Base-by-base conservation (phyloP, 129 eudicot species). In the Centaurea solstitialis region DNA sequence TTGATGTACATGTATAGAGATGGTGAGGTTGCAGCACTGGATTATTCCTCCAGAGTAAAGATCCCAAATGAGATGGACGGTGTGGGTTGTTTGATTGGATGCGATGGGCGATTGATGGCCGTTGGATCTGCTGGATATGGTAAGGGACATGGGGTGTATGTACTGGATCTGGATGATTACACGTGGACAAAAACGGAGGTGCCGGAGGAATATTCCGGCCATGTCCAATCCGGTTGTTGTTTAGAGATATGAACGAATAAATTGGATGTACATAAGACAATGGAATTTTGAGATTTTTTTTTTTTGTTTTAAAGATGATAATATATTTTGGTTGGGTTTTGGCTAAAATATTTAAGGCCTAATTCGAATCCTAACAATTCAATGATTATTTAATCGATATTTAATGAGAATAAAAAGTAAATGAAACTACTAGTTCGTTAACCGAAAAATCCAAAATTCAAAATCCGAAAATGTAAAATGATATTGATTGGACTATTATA, bases 201-300 rank as follows among this genome's bases (percentile, higher is more conserved):
- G 50, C 87, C 89, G 33, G 90, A 79, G 17, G 85, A 70, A 1
- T 92, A 76, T 76, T 82, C 80, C 26, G 94, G 99, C 39, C 91
- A 89, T 75, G 97, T 94, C 68, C 99, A 91, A 73, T 87, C 94
- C 1, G 92, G 97, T 57, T 92, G 97, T 17, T 84, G 88, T 65
- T 62, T 93, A 26, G 92, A 93, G 72, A 62, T 93, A 67, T 92
- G 70, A 76, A 57, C 3, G 67, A 7, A 18, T 18, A 10, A 18
- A 0, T 4, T 22, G 28, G 8, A 64, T 21, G 22, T 57, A 57
- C 9, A n/a, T 57, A 57, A 57, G 2, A 57, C 22, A 57, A 57
- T n/a, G 22, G 7, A 57, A n/a, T 8, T 18, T 2, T 53, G 64
- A 53, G 64, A 53, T 53, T 53, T 53, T 53, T 53, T 53, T 53